Conservation (phyloP, 805 yeast species). For the Yamadazyma phyllophila region DNA sequence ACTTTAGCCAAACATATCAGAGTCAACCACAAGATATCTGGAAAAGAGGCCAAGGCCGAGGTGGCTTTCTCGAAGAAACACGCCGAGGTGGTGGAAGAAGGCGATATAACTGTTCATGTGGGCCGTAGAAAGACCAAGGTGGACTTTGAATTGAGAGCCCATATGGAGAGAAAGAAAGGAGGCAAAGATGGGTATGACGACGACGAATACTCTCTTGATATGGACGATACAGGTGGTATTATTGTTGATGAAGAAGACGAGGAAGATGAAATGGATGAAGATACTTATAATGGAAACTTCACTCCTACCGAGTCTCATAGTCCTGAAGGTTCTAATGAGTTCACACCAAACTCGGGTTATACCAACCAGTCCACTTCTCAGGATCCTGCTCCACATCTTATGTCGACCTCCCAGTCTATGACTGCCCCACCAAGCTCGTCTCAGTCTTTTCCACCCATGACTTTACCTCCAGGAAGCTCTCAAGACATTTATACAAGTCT, state of each 20-base stretch:
- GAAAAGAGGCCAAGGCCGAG: conserved; percentile 47
- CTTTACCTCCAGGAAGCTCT: not conserved
- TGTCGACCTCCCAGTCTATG: not conserved
- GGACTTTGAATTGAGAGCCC: conserved; percentile 44
- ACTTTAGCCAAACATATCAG: conserved; percentile 87
- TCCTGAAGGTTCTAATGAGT: not conserved
- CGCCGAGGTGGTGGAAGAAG: conserved; percentile 48
- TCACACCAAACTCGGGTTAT: not conserved
- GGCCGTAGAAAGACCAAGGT: conserved; percentile 46
- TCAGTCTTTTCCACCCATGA: not conserved
- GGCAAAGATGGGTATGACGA: conserved; percentile 15
- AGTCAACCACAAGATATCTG: conserved; percentile 45
- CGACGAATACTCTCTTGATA: conserved; percentile 11
- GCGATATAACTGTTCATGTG: conserved; percentile 46
- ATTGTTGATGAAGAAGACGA: conserved; percentile 11
- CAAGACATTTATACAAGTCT: too few relatives aligned
- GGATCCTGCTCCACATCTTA: too few relatives aligned
- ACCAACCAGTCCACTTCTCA: not conserved
- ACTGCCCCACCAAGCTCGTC: too few relatives aligned
- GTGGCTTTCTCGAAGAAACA: conserved; percentile 45
- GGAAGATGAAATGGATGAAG: conserved; percentile 10
- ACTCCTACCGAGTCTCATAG: conserved; percentile 3
- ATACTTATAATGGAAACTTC: not conserved
- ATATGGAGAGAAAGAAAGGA: conserved; percentile 36
- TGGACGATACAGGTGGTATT: conserved; percentile 2